phyloP scores from a whole-genome alignment of 345 rosid genomes.

The Eucalyptus urophylla region DNA sequence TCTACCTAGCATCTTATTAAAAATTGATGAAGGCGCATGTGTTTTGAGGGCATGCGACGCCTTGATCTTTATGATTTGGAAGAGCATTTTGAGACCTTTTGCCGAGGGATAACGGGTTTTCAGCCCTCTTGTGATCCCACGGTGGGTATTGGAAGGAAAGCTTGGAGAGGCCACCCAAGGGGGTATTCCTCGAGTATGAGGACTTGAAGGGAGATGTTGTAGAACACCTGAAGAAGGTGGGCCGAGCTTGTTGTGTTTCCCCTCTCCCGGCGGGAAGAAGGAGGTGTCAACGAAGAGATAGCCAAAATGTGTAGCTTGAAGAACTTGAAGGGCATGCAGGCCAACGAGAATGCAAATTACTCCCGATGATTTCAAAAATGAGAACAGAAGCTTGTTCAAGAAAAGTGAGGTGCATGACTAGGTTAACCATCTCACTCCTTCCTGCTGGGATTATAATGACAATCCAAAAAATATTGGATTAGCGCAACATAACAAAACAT shows the following conservation, averaged over 20 bases:
- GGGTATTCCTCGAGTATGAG: not conserved
- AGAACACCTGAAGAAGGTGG: not conserved
- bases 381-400: too few relatives aligned
- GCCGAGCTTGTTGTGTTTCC: not conserved
- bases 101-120: not conserved
- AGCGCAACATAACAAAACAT: too few relatives aligned
- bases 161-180: not conserved
- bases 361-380: too few relatives aligned
- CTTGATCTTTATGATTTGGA: not conserved
- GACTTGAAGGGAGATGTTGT: not conserved
- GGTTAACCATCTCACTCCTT: too few relatives aligned
- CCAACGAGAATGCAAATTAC: not conserved
- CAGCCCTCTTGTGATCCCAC: not conserved
- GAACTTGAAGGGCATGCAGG: slow-evolving; percentile 3
- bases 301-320: not conserved
- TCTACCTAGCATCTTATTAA: too few relatives aligned
- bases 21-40: too few relatives aligned
- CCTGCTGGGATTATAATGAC: too few relatives aligned
- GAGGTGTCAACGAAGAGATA: not conserved
- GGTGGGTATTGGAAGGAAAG: not conserved
- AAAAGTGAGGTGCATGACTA: too few relatives aligned
- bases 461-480: too few relatives aligned
- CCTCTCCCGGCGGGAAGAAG: not conserved
- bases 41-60: too few relatives aligned
- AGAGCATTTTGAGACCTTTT: not conserved